Evolutionary conservation across 768 basidiomycete species (phyloP), one percentile per base, ranked within the genome.

Genomic region (Lentinus tigrinus): DNA sequence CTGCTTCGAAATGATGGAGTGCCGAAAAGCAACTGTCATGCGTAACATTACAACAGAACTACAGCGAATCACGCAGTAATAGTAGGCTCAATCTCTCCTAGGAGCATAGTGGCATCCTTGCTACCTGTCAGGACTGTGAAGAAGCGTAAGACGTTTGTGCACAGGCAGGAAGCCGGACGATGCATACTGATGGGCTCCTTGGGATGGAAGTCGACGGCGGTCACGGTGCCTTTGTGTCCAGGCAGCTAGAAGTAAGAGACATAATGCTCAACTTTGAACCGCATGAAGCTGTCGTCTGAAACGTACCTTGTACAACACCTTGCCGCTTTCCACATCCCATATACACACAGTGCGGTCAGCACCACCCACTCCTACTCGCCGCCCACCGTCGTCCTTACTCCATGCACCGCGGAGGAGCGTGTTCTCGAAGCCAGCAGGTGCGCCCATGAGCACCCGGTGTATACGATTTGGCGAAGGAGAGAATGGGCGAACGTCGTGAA

Each of bases 221-320:
- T 95, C 14, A 98, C 95, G 0, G 95, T 95, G 11, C 96, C 95
- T 72, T 93, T 97, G 72, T 99, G 96, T 14, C 96, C 96, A 38
- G 96, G 93, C 56, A 98, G 81, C 91, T 92, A 31, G 31, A 31
- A 59, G 21, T 2, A 28, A 31, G 31, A 31, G 58, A 16, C 6
- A 28, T 19, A 34, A 47, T 44, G 36, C 56, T 42, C 17, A 50
- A 19, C 31, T n/a, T 26, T 10, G 3, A 21, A 21, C 11, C 27
- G 19, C 31, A 42, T n/a, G n/a, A n/a, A n/a, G n/a, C n/a, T n/a
- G n/a, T n/a, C n/a, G n/a, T 23, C 28, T 9, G 14, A 19, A 55
- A 61, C 66, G n/a, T 38, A 94, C 87, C 83, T 95, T 93, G 78
- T 93, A 93, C 62, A 88, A 68, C 3, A 89, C 81, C 57, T 82